Conservation (phyloP, 805 yeast genomes). For the Teunomyces gatunensis region DNA sequence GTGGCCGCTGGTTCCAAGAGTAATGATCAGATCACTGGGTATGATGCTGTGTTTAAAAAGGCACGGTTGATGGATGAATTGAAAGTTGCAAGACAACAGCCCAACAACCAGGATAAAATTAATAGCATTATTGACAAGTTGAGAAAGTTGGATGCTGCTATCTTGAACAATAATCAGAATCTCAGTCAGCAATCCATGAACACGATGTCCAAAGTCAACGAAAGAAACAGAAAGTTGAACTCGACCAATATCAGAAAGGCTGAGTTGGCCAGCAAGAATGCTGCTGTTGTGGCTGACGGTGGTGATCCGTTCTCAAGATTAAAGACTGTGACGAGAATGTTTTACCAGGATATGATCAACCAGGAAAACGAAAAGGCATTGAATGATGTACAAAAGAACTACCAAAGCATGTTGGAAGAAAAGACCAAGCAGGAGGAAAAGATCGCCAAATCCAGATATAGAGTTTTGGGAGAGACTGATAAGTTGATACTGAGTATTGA, state of each 20-base stretch:
- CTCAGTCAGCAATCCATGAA: constrained; percentile 37
- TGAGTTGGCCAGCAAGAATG: constrained; percentile 52
- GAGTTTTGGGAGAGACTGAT: constrained; percentile 59
- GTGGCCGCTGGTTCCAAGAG: constrained; percentile 51
- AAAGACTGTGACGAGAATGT: constrained; percentile 82
- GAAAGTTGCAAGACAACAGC: constrained; percentile 64
- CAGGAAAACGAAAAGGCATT: constrained; percentile 60
- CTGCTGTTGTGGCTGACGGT: constrained; percentile 40
- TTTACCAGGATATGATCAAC: constrained; percentile 59
- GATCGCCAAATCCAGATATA: constrained; percentile 51
- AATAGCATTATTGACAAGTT: constrained; percentile 31
- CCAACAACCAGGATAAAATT: constrained; percentile 37
- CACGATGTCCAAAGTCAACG: constrained; percentile 70
- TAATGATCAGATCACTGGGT: constrained; percentile 25
- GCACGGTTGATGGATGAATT: constrained; percentile 70
- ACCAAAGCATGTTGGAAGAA: constrained; percentile 37
- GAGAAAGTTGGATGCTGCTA: constrained; percentile 46
- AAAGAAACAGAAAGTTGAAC: constrained; percentile 81
- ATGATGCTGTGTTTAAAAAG: constrained; percentile 72
- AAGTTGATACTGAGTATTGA: constrained; percentile 45
- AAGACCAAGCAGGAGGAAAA: constrained; percentile 43
- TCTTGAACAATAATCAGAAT: constrained; percentile 38
- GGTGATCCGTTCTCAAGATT: constrained; percentile 87
- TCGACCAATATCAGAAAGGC: constrained; percentile 75
- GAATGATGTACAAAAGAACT: constrained; percentile 49